These are phyloP conservation scores for Eremothecium gossypii DNA, from an alignment of 1,139 yeast genomes.

Conservation along the genomic window DNA sequence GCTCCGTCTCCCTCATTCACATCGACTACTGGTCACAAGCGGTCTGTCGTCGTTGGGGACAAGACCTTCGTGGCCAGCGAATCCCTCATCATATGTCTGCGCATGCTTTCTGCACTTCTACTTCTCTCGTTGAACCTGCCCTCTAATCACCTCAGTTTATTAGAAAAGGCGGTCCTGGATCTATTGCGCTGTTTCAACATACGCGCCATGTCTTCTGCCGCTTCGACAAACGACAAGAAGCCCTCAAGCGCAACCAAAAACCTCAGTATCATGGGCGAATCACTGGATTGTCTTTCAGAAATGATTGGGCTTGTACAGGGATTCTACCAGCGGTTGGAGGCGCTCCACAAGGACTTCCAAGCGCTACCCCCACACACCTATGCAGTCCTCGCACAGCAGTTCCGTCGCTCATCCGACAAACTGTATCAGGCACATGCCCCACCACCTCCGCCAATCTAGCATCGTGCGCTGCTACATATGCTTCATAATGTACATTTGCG, in stretches of 20 bases:
- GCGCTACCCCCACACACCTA: conserved; percentile 19
- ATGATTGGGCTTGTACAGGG: conserved; percentile 26
- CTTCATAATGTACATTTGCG: neutral
- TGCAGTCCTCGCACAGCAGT: conserved; percentile 17
- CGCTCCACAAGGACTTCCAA: conserved; percentile 17
- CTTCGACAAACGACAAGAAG: conserved; percentile 11
- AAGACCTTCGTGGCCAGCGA: conserved; percentile 36
- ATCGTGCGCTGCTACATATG: neutral
- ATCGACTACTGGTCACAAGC: conserved; percentile 27
- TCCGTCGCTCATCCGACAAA: conserved; percentile 22
- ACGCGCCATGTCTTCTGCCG: conserved; percentile 26
- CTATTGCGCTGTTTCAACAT: conserved; percentile 27
- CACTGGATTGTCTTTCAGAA: conserved; percentile 33
- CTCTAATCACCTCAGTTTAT: conserved; percentile 19
- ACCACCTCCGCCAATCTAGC: conserved; percentile 24
- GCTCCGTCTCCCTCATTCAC: neutral
- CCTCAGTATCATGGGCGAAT: conserved; percentile 34
- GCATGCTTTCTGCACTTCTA: conserved; percentile 26
- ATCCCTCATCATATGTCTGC: conserved; percentile 27
- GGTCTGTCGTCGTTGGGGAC: conserved; percentile 35
- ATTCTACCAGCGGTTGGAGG: conserved; percentile 22
- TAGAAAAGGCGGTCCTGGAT: conserved; percentile 28
- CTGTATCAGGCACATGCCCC: conserved; percentile 27
- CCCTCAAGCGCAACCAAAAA: conserved; percentile 28
- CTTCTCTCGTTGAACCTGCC: conserved; percentile 29